phyloP scores from a whole-genome alignment of 164 flowering plant genomes.

The Berberis vulgaris region DNA sequence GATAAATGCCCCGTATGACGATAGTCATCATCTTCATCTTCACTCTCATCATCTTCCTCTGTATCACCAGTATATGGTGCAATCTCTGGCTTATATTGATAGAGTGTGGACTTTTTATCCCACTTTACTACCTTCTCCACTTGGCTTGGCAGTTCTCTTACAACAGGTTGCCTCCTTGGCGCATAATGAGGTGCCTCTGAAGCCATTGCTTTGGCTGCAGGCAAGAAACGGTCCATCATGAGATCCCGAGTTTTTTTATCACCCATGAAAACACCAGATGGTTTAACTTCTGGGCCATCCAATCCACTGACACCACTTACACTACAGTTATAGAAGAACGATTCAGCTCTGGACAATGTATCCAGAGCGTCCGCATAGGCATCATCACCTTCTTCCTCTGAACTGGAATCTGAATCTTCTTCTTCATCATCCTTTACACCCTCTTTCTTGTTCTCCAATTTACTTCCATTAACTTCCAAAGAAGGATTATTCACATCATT shows the following conservation, averaged over 20 bases:
- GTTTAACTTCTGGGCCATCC: constrained; percentile 34
- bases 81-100: constrained; percentile 23
- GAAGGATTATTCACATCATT: constrained; percentile 2
- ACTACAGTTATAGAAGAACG: constrained; percentile 64
- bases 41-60: constrained; percentile 30
- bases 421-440: constrained; percentile 11
- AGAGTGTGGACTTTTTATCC: constrained; percentile 18
- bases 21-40: constrained; percentile 36
- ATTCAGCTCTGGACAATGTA: constrained; percentile 60
- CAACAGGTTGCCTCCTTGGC: constrained; percentile 33
- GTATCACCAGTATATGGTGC: constrained; percentile 20
- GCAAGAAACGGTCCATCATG: constrained; percentile 84
- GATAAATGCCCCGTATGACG: constrained; percentile 26
- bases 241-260: constrained; percentile 59
- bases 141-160: constrained; percentile 25
- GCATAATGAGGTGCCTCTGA: constrained; percentile 62
- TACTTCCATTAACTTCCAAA: constrained; percentile 11
- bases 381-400: constrained; percentile 24
- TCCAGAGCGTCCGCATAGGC: constrained; percentile 73
- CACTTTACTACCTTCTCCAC: constrained; percentile 13
- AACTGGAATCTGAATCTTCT: constrained; percentile 16
- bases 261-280: constrained; percentile 28
- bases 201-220: constrained; percentile 90
- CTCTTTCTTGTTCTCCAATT: constrained; percentile 17
- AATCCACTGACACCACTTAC: constrained; percentile 61